Percentiles rank a stretch among this genome's conserved stretches.
Conservation (phyloP, 2,329 filamentous ascomycete species). For the Colletotrichum karsti region DNA sequence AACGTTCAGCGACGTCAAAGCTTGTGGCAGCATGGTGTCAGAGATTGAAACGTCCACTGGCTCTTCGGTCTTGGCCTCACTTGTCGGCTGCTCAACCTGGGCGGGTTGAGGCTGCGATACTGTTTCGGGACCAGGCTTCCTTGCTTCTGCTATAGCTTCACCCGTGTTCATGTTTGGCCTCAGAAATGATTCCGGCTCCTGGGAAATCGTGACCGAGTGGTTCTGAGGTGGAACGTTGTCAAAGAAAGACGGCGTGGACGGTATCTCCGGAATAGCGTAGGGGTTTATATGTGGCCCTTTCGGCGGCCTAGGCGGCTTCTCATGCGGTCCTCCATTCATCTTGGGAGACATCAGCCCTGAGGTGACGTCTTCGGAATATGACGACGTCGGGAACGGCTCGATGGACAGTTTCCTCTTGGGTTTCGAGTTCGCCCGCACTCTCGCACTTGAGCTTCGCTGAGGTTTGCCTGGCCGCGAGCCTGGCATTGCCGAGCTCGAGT, state of each 20-base stretch:
- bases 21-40: slow-evolving; percentile 61
- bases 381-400: slow-evolving; percentile 39
- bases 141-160: background rate
- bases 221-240: slow-evolving; percentile 43
- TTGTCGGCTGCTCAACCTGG: background rate
- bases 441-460: slow-evolving; percentile 33
- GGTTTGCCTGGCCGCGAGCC: slow-evolving; percentile 7
- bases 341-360: slow-evolving; percentile 40
- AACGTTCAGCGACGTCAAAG: slow-evolving; percentile 60
- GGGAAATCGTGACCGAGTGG: slow-evolving; percentile 9
- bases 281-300: slow-evolving; percentile 37
- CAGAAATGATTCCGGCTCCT: slow-evolving; percentile 17
- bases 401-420: slow-evolving; percentile 37
- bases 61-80: slow-evolving; percentile 14
- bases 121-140: background rate
- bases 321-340: slow-evolving; percentile 39
- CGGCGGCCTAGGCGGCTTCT: slow-evolving; percentile 43
- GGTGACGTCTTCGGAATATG: slow-evolving; percentile 38
- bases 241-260: slow-evolving; percentile 46
- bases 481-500: slow-evolving; percentile 1
- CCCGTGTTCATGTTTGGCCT: background rate
- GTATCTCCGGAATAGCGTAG: slow-evolving; percentile 43
- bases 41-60: slow-evolving; percentile 34
- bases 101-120: background rate
- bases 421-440: slow-evolving; percentile 37